Base-by-base conservation (phyloP, 768 basidiomycete genomes). In the Lentinula guzmanii region DNA sequence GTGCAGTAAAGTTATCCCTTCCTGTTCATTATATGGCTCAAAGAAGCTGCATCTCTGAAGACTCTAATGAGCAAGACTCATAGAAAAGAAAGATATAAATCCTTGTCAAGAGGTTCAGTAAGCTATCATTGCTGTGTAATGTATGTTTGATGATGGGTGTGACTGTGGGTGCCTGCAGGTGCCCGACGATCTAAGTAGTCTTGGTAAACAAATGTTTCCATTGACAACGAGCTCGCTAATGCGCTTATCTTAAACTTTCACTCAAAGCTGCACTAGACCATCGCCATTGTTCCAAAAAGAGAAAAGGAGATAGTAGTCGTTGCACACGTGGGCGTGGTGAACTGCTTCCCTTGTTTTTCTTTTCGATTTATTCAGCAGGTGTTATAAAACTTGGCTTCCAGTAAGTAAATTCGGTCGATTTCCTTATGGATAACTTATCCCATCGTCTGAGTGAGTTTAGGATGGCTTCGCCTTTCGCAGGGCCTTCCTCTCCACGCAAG, bases 401-500 rank as follows among this genome's bases (percentile, higher is more conserved):
- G 34, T 48, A 18, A 48, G 46, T 48, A 18, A 9, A 64, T 57
- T 42, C 35, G 24, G 5, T 51, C 2, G 53, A 43, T 61, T 41
- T 15, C 16, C 56, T 18, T 28, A 39, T 60, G 39, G 62, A 64
- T 57, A 50, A 61, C n/a, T 41, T 56, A 11, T n/a, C 55, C 28
- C 7, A 56, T 7, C 18, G 5, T 13, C 31, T 56, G 18, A 6
- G 15, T 5, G 4, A 35, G 39, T 41, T 56, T 28, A 59, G 39
- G 60, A 65, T 35, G 69, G 51, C 65, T 31, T 67, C 68, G 43
- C 62, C 67, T 34, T 57, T 52, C 52, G 66, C 66, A 34, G 67
- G 68, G n/a, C 70, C 69, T 28, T 70, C 71, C 43, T 65, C 64
- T 37, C 45, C 64, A 5, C 61, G 70, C 50, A 64, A 66, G 55